Evolutionary conservation across 257 asterid species (phyloP).

Genomic region (Cynanchum wilfordii): DNA sequence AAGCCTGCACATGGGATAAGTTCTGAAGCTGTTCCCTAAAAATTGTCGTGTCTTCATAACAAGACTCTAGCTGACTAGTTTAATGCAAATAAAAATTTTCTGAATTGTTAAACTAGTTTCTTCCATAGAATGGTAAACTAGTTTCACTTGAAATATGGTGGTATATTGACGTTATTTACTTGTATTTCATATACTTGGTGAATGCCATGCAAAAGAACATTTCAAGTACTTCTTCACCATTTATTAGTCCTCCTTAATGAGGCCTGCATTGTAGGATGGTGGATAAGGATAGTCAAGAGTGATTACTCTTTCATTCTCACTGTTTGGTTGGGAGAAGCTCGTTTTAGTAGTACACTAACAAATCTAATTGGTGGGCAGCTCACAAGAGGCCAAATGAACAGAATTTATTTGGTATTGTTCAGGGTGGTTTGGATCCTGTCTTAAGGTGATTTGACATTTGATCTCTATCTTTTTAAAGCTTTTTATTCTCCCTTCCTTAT

Average conservation of each 20-base stretch:
- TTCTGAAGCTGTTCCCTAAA: not conserved
- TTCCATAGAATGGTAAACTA: not conserved
- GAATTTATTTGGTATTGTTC: conserved; percentile 96
- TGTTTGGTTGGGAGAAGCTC: conserved; percentile 7
- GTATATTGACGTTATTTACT: not conserved
- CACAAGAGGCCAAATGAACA: conserved; percentile 91
- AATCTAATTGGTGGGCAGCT: conserved; percentile 44
- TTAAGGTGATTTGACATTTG: conserved; percentile 50
- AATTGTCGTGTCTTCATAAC: not conserved
- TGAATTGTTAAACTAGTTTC: not conserved
- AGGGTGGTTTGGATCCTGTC: conserved; percentile 97
- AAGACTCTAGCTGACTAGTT: not conserved
- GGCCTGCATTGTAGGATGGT: not conserved
- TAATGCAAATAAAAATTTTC: not conserved
- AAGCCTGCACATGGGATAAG: not conserved
- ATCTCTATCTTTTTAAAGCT: not conserved
- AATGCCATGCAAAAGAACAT: not conserved
- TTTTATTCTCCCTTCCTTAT: not conserved
- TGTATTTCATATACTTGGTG: not conserved
- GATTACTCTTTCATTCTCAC: not conserved
- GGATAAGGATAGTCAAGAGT: not conserved
- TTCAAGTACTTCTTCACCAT: too few relatives aligned
- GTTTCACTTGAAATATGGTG: not conserved
- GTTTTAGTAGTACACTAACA: conserved; percentile 2
- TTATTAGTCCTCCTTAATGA: not conserved